Evolutionary conservation across 1,139 yeast species (phyloP).

Genomic region (Saccharomycopsis hybrid): DNA sequence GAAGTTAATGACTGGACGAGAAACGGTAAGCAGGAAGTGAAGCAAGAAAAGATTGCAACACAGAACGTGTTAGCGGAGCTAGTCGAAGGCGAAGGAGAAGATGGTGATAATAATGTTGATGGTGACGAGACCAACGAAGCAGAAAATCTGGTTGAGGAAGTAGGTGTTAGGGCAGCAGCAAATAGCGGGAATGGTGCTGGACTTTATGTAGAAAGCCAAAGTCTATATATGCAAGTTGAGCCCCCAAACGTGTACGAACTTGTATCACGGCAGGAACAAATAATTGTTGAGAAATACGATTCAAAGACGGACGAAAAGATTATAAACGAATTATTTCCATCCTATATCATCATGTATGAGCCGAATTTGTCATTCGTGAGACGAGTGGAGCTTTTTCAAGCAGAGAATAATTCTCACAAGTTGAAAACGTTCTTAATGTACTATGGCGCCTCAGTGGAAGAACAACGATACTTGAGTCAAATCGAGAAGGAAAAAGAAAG

Average conservation of each 20-base stretch:
- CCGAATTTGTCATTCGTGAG: conserved; percentile 80
- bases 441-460: conserved; percentile 87
- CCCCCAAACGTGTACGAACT: conserved; percentile 13
- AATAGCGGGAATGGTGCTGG: too few relatives aligned
- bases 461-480: conserved; percentile 65
- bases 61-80: neutral
- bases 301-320: conserved; percentile 47
- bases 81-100: neutral
- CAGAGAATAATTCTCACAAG: conserved; percentile 41
- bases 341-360: conserved; percentile 79
- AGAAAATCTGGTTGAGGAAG: neutral
- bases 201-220: too few relatives aligned
- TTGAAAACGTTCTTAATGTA: conserved; percentile 77
- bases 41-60: too few relatives aligned
- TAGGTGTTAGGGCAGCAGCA: neutral
- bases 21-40: neutral
- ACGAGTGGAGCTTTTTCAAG: conserved; percentile 74
- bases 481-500: conserved; percentile 88
- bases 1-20: conserved; percentile 16
- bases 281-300: conserved; percentile 60
- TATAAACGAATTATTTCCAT: conserved; percentile 67
- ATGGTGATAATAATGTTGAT: neutral
- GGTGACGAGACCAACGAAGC: neutral
- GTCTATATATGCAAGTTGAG: too few relatives aligned
- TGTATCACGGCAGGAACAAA: conserved; percentile 39